Evolutionary conservation across 805 yeast genomes (phyloP).

Genomic region (Candida sithepensis): DNA sequence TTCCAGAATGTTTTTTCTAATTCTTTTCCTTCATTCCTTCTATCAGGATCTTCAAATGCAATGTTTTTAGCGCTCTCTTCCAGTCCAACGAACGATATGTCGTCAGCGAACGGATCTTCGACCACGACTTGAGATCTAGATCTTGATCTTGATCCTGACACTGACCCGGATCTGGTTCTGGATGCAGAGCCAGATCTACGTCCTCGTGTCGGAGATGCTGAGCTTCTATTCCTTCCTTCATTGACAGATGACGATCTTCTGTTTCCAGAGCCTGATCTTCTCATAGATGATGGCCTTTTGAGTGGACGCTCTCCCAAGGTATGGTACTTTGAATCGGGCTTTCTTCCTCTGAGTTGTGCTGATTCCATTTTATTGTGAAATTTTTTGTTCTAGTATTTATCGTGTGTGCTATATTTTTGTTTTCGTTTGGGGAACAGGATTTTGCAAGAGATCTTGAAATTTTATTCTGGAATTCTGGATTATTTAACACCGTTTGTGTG

Average conservation of each 20-base stretch:
- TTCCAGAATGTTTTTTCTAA: background rate
- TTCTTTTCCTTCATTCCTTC: background rate
- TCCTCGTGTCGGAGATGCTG: background rate
- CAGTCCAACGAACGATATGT: background rate
- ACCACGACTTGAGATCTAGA: background rate
- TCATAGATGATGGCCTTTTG: background rate
- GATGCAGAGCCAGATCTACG: background rate
- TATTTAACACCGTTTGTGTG: no score
- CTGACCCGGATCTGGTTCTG: background rate
- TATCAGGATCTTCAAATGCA: background rate
- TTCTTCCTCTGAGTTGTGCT: background rate
- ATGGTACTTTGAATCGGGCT: background rate
- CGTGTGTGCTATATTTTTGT: no score
- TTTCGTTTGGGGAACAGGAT: no score
- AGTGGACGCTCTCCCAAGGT: background rate
- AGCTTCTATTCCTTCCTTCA: background rate
- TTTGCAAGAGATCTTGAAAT: no score
- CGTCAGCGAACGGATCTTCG: background rate
- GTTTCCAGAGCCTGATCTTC: background rate
- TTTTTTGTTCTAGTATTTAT: background rate
- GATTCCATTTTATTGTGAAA: background rate
- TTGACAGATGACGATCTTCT: no score
- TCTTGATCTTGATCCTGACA: background rate
- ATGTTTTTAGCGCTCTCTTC: background rate
- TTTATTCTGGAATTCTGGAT: no score